Evolutionary conservation across 345 rosid species (phyloP).

Genomic region (Dimocarpus longan): DNA sequence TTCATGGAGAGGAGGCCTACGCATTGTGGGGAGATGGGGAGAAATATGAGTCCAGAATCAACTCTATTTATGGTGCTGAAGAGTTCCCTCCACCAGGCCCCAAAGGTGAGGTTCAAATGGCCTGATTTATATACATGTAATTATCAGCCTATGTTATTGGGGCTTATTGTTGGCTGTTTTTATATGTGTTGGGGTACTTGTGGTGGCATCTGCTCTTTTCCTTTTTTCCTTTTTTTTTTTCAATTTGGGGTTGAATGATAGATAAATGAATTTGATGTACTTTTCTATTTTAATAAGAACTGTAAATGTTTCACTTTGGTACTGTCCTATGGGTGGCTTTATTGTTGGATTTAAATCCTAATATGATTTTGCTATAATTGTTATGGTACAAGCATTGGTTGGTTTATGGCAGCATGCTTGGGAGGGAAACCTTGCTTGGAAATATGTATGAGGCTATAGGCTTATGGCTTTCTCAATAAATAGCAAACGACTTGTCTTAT

Average conservation of each 20-base stretch:
- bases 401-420: neutral
- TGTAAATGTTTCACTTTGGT: neutral
- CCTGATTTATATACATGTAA: slow-evolving; percentile 8
- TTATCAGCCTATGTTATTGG: too few species aligned
- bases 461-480: neutral
- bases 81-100: slow-evolving; percentile 38
- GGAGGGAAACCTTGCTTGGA: neutral
- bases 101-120: slow-evolving; percentile 52
- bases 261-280: neutral
- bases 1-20: slow-evolving; percentile 72
- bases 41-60: slow-evolving; percentile 56
- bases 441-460: neutral
- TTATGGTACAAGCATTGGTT: neutral
- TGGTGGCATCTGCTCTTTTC: neutral
- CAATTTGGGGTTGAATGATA: neutral
- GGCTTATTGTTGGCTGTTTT: too few species aligned
- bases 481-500: too few species aligned
- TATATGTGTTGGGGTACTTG: neutral
- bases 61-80: slow-evolving; percentile 35
- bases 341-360: neutral
- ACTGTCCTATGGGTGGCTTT: neutral
- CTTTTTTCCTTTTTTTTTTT: neutral
- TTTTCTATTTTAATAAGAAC: slow-evolving; percentile 13
- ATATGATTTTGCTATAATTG: neutral
- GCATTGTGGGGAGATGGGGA: slow-evolving; percentile 80